These are phyloP conservation scores for Kwoniella sp. DNA, from an alignment of 768 basidiomycete genomes.

Conservation along the genomic window DNA sequence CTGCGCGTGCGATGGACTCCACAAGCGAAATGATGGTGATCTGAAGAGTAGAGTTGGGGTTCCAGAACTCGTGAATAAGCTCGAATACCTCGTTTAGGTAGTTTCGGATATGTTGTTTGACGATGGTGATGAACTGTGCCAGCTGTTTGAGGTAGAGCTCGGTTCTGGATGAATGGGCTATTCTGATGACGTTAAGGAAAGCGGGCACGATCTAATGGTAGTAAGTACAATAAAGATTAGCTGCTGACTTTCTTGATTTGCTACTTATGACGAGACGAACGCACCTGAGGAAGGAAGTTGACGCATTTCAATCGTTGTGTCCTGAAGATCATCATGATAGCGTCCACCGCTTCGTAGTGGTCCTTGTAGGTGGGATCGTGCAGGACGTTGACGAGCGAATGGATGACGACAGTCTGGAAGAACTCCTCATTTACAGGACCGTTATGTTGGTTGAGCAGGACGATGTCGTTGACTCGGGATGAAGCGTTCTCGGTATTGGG, in stretches of 20 bases:
- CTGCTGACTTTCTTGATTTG: not conserved
- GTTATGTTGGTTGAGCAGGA: slow-evolving; percentile 56
- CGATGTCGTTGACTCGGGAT: slow-evolving; percentile 58
- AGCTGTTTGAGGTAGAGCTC: slow-evolving; percentile 88
- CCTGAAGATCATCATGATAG: slow-evolving; percentile 98
- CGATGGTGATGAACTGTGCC: slow-evolving; percentile 90
- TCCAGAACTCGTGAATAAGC: slow-evolving; percentile 89
- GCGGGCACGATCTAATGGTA: slow-evolving; percentile 76
- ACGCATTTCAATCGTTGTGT: slow-evolving; percentile 96
- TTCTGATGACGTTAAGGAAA: slow-evolving; percentile 82
- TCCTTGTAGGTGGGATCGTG: slow-evolving; percentile 83
- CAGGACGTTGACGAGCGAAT: slow-evolving; percentile 78
- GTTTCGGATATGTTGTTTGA: slow-evolving; percentile 95
- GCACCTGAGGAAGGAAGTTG: slow-evolving; percentile 87
- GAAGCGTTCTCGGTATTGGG: slow-evolving; percentile 66
- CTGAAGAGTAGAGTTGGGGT: slow-evolving; percentile 69
- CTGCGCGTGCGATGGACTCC: slow-evolving; percentile 86
- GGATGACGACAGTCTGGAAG: slow-evolving; percentile 94
- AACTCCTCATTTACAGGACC: slow-evolving; percentile 82
- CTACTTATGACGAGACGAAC: slow-evolving; percentile 12
- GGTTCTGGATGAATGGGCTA: slow-evolving; percentile 73
- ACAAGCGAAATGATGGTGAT: slow-evolving; percentile 89
- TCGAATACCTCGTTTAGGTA: slow-evolving; percentile 82
- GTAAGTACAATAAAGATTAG: not conserved
- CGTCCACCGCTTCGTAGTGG: slow-evolving; percentile 92